Evolutionary conservation across 164 flowering plant species (phyloP), one percentile per base, ranked within the genome.

Genomic region (Protea cynaroides): DNA sequence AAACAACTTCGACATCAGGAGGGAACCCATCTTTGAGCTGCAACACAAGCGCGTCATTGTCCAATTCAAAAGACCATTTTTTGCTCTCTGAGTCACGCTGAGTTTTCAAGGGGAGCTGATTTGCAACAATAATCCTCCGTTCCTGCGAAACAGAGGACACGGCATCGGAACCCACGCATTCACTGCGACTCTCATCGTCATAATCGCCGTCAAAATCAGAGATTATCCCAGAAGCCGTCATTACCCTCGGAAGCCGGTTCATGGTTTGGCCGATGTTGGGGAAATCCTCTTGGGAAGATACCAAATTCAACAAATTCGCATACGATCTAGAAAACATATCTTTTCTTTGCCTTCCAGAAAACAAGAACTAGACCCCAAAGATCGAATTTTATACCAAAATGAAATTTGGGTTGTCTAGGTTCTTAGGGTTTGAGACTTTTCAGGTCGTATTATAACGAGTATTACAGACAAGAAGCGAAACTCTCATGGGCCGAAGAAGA

Each of bases 81-180:
- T 43, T 43, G 11, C 51, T 61, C 4, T 18, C 64, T 0, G 57
- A 17, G 18, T 78, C 67, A 0, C 62, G 56, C 5, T 8, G 21
- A 1, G 78, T 75, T 10, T 68, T 67, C 15, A 86, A 15, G 0
- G 91, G 91, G 7, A 86, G 71, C 72, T 84, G 84, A 58, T 86
- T 84, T 7, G 85, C 69, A 13, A 86, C 90, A 18, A 86, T 68
- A 70, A 83, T 77, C 21, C 80, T 59, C 59, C 83, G 72, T 44
- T 66, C 74, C 4, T 8, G 58, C 7, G 47, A 1, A 18, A 17
- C 56, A 0, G 81, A 46, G 0, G 76, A 59, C 14, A 53, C 61
- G 1, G 12, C 25, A 13, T 62, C 71, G 15, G 78, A 62, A 12
- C 29, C 57, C 1, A 34, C 43, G 17, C 37, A 19, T 7, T 23